phyloP scores from a whole-genome alignment of 1,284 basidiomycete genomes.

The Sporisorium reilianum region DNA sequence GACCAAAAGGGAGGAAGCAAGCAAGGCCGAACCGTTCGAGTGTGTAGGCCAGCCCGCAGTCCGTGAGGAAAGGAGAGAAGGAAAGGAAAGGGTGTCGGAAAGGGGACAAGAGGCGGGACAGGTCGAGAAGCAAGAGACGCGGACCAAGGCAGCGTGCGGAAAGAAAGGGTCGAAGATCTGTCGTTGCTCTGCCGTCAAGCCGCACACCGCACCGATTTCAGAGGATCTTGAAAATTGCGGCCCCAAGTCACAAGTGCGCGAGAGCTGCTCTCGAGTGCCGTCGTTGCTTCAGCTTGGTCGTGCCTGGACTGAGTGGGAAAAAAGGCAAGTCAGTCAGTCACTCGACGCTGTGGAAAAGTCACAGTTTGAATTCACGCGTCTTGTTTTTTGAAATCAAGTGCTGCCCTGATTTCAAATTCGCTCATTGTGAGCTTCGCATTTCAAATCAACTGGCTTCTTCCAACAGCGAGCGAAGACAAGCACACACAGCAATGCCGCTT shows the following conservation, averaged over 20 bases:
- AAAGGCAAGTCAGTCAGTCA: neutral
- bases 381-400: conserved; percentile 2
- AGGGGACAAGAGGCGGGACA: conserved; percentile 4
- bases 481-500: neutral
- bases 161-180: neutral
- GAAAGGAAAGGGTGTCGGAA: neutral
- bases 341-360: neutral
- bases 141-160: neutral
- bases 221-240: neutral
- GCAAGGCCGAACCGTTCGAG: conserved; percentile 3
- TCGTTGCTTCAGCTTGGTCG: neutral
- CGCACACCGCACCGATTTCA: neutral
- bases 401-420: neutral
- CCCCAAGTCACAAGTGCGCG: neutral
- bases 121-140: conserved; percentile 1
- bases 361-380: conserved; percentile 1
- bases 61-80: conserved; percentile 4
- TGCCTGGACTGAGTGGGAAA: conserved; percentile 1
- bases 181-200: neutral
- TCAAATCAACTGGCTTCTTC: conserved; percentile 1
- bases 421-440: too few relatives aligned
- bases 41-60: conserved; percentile 19
- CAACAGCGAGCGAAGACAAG: neutral
- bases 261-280: too few relatives aligned
- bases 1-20: neutral